Base-by-base conservation (phyloP, 805 yeast species). In the Saturnispora saitoi region DNA sequence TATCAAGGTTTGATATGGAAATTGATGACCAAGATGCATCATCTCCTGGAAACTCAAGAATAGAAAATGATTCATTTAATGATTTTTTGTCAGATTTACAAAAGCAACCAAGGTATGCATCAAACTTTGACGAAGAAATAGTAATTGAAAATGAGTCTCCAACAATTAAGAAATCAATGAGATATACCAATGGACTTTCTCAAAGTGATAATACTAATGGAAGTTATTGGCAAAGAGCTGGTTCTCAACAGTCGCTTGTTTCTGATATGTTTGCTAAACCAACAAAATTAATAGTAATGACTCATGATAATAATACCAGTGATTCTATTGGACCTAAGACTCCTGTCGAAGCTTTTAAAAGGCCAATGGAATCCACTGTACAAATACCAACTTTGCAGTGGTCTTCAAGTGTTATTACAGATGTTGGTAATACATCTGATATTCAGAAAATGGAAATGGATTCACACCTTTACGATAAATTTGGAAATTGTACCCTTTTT, bases 401-500 rank as follows among this genome's bases (percentile, higher is more conserved):
- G 47, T 19, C 42, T 34, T 44, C 47, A 11, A 36, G 42, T 17
- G 31, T 37, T 17, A 34, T 44, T n/a, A 44, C 47, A 3, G 47
- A 44, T 36, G 36, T 37, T 28, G 46, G 46, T 7, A 43, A 43
- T 34, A 43, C 46, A 10, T 43, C 46, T 7, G 45, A 48, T 37
- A 28, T 32, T 11, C 50, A 47, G 32, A 45, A 43, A 17, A 26
- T 38, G 10, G 49, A 51, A 14, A 54, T 62, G 15, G 77, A 72
- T 57, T 67, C 67, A 31, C 78, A 76, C 59, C 59, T 77, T 26
- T 60, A 68, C 34, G 70, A 75, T 11, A 72, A 71, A 55, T 77
- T 77, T 63, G 83, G 82, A 20, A 80, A 83, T 53, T 90, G 91
- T 40, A 72, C 74, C 40, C 67, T 81, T 41, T 69, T 91, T 20